Evolutionary conservation across 257 asterid genomes (phyloP).

Genomic region (Solanum virginianum): DNA sequence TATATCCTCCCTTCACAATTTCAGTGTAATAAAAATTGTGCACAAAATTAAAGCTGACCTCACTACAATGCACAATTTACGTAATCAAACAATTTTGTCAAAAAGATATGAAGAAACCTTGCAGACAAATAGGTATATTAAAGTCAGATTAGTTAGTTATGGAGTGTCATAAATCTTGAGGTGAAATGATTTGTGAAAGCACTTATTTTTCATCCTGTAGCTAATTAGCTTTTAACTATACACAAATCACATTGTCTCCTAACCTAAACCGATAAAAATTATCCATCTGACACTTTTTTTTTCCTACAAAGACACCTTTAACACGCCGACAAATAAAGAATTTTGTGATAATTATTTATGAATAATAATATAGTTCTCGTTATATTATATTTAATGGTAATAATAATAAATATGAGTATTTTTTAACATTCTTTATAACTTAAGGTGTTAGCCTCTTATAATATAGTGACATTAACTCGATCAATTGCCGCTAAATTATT

Average conservation of each 20-base stretch:
- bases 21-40: background rate
- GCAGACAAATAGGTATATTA: background rate
- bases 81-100: background rate
- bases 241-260: background rate
- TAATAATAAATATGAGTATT: too few relatives aligned
- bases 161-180: slow-evolving; percentile 4
- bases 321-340: too few relatives aligned
- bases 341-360: too few relatives aligned
- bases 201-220: background rate
- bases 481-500: background rate
- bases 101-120: background rate
- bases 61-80: background rate
- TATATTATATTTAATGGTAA: too few relatives aligned
- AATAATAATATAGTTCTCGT: background rate
- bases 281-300: background rate
- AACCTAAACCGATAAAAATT: background rate
- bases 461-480: accelerated
- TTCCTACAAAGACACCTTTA: background rate
- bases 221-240: background rate
- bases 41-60: background rate
- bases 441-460: background rate
- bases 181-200: slow-evolving; percentile 17
- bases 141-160: slow-evolving; percentile 11
- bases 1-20: background rate
- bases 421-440: background rate